These are phyloP conservation scores for Fraxinus albicans DNA, from an alignment of 305 asterid genomes.

Conservation along the genomic window DNA sequence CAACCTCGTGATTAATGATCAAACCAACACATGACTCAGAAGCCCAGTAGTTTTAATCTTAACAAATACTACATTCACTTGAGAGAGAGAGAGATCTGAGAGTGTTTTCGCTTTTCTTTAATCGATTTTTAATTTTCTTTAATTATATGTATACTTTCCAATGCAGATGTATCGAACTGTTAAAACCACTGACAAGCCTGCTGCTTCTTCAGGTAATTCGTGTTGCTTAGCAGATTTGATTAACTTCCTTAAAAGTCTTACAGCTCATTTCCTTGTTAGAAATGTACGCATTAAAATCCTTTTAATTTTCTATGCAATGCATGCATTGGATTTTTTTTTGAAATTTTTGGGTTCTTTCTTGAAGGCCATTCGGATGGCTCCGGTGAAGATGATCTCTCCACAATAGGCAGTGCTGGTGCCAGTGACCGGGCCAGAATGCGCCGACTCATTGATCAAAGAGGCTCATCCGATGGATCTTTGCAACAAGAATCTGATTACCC, in stretches of 20 bases:
- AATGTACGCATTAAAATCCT: not conserved
- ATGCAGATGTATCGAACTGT: conserved; percentile 94
- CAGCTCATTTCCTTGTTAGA: not conserved
- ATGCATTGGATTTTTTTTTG: conserved; percentile 19
- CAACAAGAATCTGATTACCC: conserved; percentile 57
- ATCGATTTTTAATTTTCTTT: not conserved
- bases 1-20: conserved; percentile 72
- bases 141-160: conserved; percentile 26
- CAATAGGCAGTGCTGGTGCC: conserved; percentile 40
- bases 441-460: conserved; percentile 49
- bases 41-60: conserved; percentile 26
- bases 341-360: not conserved
- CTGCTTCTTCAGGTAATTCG: conserved; percentile 80
- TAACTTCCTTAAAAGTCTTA: not conserved
- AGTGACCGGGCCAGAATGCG: conserved; percentile 36
- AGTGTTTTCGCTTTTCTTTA: not conserved
- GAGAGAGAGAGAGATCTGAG: not conserved
- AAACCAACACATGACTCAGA: conserved; percentile 37
- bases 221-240: conserved; percentile 21
- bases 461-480: conserved; percentile 43
- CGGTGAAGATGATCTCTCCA: conserved; percentile 75
- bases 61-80: not conserved
- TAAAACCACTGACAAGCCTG: conserved; percentile 88
- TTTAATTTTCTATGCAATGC: not conserved
- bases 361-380: conserved; percentile 79